phyloP scores from a whole-genome alignment of 2,329 filamentous ascomycete genomes.

The Colletotrichum coccodes region DNA sequence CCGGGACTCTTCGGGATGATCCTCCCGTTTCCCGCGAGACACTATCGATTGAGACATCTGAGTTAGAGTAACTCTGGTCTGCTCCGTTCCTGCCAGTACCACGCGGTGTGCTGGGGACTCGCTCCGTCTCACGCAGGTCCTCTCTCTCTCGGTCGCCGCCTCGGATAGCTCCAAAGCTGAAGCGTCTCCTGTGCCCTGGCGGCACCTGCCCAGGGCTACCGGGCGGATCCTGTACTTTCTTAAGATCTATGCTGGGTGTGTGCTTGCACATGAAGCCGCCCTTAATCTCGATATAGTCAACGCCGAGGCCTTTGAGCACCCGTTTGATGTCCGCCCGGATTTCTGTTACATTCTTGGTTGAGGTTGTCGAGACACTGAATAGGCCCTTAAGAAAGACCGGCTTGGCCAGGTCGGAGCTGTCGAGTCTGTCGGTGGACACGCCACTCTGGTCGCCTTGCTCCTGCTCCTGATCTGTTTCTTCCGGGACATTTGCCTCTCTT shows the following conservation, averaged over 20 bases:
- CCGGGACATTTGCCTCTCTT: slow-evolving; percentile 81
- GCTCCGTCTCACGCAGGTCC: slow-evolving; percentile 72
- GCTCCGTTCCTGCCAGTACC: slow-evolving; percentile 57
- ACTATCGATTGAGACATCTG: slow-evolving; percentile 86
- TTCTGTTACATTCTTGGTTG: slow-evolving; percentile 85
- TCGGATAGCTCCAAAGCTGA: slow-evolving; percentile 81
- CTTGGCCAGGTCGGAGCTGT: slow-evolving; percentile 83
- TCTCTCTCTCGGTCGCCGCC: slow-evolving; percentile 74
- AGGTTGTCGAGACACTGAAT: slow-evolving; percentile 97
- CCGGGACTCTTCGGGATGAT: slow-evolving; percentile 70
- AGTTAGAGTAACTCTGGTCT: slow-evolving; percentile 84
- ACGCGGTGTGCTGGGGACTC: slow-evolving; percentile 50
- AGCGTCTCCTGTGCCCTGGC: slow-evolving; percentile 75
- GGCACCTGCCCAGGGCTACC: slow-evolving; percentile 66
- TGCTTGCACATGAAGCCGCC: slow-evolving; percentile 93
- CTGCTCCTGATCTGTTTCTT: slow-evolving; percentile 80
- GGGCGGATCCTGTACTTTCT: slow-evolving; percentile 74
- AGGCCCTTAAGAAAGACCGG: slow-evolving; percentile 96
- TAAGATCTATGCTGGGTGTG: slow-evolving; percentile 87
- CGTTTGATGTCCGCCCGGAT: slow-evolving; percentile 92
- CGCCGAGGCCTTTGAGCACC: slow-evolving; percentile 85
- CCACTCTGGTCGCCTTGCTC: slow-evolving; percentile 75
- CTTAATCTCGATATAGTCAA: slow-evolving; percentile 92
- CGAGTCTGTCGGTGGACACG: slow-evolving; percentile 68
- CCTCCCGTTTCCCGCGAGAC: slow-evolving; percentile 64